Evolutionary conservation across 1,284 basidiomycete species (phyloP), one percentile per base, ranked within the genome.

Genomic region (Moesziomyces sp.): DNA sequence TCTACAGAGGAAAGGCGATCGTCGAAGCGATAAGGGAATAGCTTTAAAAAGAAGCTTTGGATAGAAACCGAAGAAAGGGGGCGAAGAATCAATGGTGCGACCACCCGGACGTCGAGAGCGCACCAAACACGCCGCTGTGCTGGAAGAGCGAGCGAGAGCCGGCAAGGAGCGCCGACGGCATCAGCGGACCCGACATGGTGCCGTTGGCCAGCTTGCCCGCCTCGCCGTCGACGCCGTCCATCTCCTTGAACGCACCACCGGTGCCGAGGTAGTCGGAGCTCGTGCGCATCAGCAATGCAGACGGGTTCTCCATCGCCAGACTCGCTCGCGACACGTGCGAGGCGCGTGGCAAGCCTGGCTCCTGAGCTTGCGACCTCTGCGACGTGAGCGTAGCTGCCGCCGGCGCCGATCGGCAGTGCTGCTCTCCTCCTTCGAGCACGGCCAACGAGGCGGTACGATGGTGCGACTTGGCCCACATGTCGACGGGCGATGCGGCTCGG

Each of bases 331-430:
- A 63, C 16, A 56, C 13, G 24, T 69, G 66, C 42, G 48, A 30
- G 3, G 59, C 21, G 10, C 44, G 54, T 44, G 53, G 43, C 21
- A 50, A 40, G 13, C 46, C 46, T 18, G 48, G 38, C 19, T 26
- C 46, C 5, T 47, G 44, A 5, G 44, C 48, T 35, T 47, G 30
- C n/a, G 40, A 11, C 44, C 53, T 58, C 34, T 58, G 50, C 19
- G 45, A 47, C 23, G 35, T 14, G 24, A 48, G 45, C 18, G 50
- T 59, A 6, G 55, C 71, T 14, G 60, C 51, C 23, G 73, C 69
- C 26, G 77, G 77, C 8, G 77, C 76, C 14, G 77, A 79, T 48
- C 63, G 77, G 30, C 75, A 75, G 40, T 76, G 65, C 45, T 77
- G 76, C 13, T 74, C 55, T n/a, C 58, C 56, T 1, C 35, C 45